A percentile compares a stretch with the other conserved stretches of the same genome.
Conservation (phyloP, 345 rosid species). For the Raphanus raphanistrum region DNA sequence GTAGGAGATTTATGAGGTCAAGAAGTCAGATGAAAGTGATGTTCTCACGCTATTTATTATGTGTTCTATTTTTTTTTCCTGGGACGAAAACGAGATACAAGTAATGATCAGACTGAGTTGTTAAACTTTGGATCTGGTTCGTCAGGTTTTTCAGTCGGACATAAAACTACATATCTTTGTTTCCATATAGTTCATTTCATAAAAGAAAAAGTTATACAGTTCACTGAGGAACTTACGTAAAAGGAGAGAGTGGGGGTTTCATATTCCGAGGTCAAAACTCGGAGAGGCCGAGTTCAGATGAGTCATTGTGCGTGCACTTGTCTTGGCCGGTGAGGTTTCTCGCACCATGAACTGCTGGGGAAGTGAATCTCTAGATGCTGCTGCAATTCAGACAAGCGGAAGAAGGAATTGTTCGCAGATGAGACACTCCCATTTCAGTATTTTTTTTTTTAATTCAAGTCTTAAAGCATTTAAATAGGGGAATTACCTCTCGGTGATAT, state of each 20-base stretch:
- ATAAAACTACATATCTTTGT: neutral
- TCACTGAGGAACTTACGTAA: neutral
- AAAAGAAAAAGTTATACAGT: neutral
- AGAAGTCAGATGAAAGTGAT: neutral
- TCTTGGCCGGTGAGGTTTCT: slow-evolving; percentile 10
- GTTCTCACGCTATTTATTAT: neutral
- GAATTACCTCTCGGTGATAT: slow-evolving; percentile 24
- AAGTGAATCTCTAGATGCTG: slow-evolving; percentile 14
- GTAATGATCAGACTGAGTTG: neutral
- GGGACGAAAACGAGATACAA: neutral
- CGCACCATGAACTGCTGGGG: slow-evolving; percentile 12
- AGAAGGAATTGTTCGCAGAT: neutral
- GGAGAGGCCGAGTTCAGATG: slow-evolving; percentile 34
- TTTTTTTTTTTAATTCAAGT: neutral
- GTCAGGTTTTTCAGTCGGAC: neutral
- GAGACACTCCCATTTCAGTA: neutral
- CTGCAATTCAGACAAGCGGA: slow-evolving; percentile 9
- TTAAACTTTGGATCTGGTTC: neutral
- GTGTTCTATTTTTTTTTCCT: neutral
- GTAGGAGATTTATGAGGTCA: neutral
- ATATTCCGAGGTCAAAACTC: slow-evolving; percentile 64
- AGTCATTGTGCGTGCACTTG: slow-evolving; percentile 22
- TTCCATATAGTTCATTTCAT: neutral
- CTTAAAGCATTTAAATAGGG: neutral
- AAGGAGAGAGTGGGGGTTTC: neutral